A percentile compares a stretch with the other conserved stretches of the same genome.
These are phyloP conservation scores for Xylaria sp. DNA, from an alignment of 2,329 filamentous ascomycete species.

Conservation along the genomic window DNA sequence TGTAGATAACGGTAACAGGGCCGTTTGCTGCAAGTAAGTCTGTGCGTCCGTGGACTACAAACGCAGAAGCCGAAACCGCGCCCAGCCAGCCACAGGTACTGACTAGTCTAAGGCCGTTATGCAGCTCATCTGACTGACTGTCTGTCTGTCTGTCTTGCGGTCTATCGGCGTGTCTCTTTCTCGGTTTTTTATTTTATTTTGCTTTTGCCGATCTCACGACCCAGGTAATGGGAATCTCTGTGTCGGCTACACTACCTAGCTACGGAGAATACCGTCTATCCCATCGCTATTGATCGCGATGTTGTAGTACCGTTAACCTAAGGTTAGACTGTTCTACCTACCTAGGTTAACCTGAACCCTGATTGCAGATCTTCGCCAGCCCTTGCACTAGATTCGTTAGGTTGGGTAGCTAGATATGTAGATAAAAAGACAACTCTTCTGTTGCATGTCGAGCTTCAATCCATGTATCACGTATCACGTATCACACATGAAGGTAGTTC, in stretches of 20 bases:
- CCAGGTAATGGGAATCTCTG: not conserved
- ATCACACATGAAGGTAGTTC: not conserved
- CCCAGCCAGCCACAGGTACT: too few species aligned
- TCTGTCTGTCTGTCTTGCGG: too few species aligned
- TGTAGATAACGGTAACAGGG: not conserved
- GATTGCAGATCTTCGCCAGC: not conserved
- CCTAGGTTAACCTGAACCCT: not conserved
- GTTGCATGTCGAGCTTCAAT: not conserved
- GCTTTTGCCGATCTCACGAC: slow-evolving; percentile 10
- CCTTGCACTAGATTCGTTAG: too few species aligned
- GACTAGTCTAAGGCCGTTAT: not conserved
- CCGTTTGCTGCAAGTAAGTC: not conserved
- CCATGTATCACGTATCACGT: not conserved
- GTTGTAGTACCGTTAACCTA: too few species aligned
- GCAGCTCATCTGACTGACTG: not conserved
- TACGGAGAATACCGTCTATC: too few species aligned
- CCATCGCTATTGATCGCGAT: too few species aligned
- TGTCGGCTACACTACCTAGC: not conserved
- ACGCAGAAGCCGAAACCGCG: too few species aligned
- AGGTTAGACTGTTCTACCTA: not conserved
- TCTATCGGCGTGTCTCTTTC: too few species aligned
- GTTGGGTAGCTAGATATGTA: too few species aligned
- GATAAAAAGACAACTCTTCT: not conserved
- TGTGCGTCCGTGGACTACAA: not conserved
- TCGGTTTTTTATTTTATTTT: not conserved